These are phyloP conservation scores for Tolypocladium pustulatum DNA, from an alignment of 2,329 filamentous ascomycete genomes.

Conservation along the genomic window DNA sequence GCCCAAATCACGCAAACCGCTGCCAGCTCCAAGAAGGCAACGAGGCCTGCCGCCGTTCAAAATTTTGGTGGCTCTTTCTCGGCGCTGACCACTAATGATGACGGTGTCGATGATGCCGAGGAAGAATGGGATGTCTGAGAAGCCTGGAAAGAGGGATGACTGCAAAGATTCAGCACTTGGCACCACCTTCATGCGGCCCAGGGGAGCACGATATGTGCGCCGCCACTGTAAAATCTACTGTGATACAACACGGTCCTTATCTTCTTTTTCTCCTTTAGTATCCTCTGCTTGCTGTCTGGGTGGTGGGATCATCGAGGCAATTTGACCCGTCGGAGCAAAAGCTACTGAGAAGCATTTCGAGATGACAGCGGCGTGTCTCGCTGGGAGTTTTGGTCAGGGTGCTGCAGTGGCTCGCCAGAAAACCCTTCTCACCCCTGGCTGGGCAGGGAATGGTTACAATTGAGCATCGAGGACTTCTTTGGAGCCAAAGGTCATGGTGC, in stretches of 20 bases:
- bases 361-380: neutral
- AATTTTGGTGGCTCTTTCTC: constrained; percentile 38
- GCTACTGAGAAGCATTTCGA: neutral
- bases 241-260: constrained; percentile 1
- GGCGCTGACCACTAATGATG: constrained; percentile 32
- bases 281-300: constrained; percentile 6
- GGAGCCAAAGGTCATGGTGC: neutral
- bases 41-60: constrained; percentile 21
- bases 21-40: constrained; percentile 13
- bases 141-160: neutral
- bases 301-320: constrained; percentile 11
- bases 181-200: neutral
- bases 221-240: constrained; percentile 3
- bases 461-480: neutral
- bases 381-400: neutral
- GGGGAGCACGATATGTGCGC: neutral
- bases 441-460: neutral
- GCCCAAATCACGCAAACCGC: constrained; percentile 20
- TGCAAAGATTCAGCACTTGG: neutral
- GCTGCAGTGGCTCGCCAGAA: neutral
- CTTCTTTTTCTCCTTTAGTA: constrained; percentile 8
- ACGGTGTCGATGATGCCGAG: constrained; percentile 29
- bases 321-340: constrained; percentile 4
- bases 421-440: neutral
- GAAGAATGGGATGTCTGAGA: constrained; percentile 42